A percentile compares a stretch with the other conserved stretches of the same genome.
phyloP scores from a whole-genome alignment of 495 filamentous ascomycete species.

The Pyrenopolyporus hunteri region DNA sequence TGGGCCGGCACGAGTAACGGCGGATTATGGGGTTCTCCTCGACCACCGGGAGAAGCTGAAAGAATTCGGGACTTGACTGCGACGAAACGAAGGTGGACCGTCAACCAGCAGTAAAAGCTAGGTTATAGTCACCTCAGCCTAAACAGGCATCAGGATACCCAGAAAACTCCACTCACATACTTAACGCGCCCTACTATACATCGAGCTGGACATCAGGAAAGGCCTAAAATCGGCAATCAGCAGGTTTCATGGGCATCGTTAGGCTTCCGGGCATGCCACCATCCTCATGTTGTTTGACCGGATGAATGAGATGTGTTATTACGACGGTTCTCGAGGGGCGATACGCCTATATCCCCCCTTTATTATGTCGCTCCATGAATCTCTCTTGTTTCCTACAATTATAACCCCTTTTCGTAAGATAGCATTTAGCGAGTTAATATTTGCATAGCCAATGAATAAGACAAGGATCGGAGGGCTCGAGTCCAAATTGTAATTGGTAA shows the following conservation, averaged over 20 bases:
- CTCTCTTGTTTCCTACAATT: background rate
- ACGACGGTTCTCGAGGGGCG: too few relatives aligned
- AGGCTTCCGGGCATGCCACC: too few relatives aligned
- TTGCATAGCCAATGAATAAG: conserved; percentile 11
- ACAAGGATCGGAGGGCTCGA: conserved; percentile 1
- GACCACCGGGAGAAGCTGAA: conserved; percentile 48
- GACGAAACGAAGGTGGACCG: conserved; percentile 54
- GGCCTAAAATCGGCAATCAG: too few relatives aligned
- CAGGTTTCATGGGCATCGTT: too few relatives aligned
- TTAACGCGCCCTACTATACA: background rate
- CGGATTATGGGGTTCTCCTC: conserved; percentile 48
- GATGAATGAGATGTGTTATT: too few relatives aligned
- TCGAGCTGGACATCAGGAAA: background rate
- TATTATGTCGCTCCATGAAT: too few relatives aligned
- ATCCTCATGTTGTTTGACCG: too few relatives aligned
- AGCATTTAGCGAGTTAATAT: conserved; percentile 11
- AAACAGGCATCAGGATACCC: background rate
- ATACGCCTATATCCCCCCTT: background rate
- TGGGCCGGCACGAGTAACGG: conserved; percentile 35
- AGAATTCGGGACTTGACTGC: conserved; percentile 44
- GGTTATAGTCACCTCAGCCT: background rate
- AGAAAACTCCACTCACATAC: background rate
- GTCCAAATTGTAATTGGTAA: conserved; percentile 15
- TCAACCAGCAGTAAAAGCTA: conserved; percentile 45
- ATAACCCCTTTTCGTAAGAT: conserved; percentile 9